Conservation (phyloP, 345 rosid genomes). For the Punica granatum region DNA sequence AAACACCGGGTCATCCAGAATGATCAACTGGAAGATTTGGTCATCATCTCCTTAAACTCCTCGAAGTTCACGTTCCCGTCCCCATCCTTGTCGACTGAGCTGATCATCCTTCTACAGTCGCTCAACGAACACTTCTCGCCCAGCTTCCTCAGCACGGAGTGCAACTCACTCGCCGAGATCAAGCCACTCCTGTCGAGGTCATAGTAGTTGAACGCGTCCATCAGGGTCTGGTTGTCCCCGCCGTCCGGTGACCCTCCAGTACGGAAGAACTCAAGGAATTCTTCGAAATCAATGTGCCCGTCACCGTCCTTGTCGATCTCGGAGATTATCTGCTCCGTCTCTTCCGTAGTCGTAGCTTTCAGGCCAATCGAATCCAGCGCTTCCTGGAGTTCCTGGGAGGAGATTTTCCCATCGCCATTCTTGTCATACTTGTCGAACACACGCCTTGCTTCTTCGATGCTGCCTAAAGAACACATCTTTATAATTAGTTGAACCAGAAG, state of each 20-base stretch:
- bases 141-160: conserved; percentile 56
- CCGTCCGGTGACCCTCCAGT: neutral
- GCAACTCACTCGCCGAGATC: conserved; percentile 72
- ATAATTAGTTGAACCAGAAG: conserved; percentile 3
- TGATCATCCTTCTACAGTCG: conserved; percentile 76
- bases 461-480: conserved; percentile 6
- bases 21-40: conserved; percentile 4
- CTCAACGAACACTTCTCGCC: conserved; percentile 67
- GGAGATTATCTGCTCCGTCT: conserved; percentile 43
- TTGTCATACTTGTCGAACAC: conserved; percentile 70
- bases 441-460: conserved; percentile 34
- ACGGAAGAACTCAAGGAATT: conserved; percentile 45
- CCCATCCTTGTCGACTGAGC: conserved; percentile 76
- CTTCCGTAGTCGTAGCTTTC: conserved; percentile 35
- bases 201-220: conserved; percentile 68
- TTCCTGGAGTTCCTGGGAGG: conserved; percentile 48
- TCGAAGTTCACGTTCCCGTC: conserved; percentile 84
- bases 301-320: conserved; percentile 88
- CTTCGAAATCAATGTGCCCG: conserved; percentile 69
- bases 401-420: conserved; percentile 91
- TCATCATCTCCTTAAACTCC: conserved; percentile 94
- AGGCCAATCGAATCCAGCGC: conserved; percentile 39
- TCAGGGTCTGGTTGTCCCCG: conserved; percentile 32
- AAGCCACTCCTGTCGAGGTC: conserved; percentile 70
- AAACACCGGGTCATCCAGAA: too few relatives aligned